A percentile compares a stretch with the other conserved stretches of the same genome.
These are phyloP conservation scores for Serendipita sp. DNA, from an alignment of 768 basidiomycete genomes.

Conservation along the genomic window DNA sequence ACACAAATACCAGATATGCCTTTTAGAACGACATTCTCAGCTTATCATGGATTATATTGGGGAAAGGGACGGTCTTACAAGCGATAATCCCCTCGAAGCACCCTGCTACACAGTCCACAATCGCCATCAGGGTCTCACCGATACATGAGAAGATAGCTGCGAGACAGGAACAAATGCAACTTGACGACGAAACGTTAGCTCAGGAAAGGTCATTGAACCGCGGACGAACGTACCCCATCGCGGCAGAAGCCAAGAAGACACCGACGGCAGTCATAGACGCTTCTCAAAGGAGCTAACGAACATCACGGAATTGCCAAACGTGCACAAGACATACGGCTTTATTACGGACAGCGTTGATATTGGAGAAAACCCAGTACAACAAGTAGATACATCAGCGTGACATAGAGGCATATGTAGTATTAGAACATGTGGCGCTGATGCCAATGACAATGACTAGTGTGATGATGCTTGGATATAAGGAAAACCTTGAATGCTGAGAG, in stretches of 20 bases:
- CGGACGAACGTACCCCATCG: neutral
- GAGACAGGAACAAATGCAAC: conserved; percentile 1
- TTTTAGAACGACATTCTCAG: conserved; percentile 10
- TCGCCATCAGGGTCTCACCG: conserved; percentile 25
- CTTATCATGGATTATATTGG: too few species aligned
- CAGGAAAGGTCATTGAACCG: too few species aligned
- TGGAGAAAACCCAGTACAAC: neutral
- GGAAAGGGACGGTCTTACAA: conserved; percentile 18
- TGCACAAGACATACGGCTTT: too few species aligned
- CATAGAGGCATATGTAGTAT: neutral
- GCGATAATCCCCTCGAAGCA: conserved; percentile 33
- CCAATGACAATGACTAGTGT: neutral
- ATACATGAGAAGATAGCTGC: conserved; percentile 27
- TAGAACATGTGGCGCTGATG: neutral
- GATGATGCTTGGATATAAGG: neutral
- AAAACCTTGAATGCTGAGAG: neutral
- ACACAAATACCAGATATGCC: conserved; percentile 28
- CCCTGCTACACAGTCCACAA: conserved; percentile 25
- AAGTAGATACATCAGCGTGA: neutral
- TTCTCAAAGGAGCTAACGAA: neutral
- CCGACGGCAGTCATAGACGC: neutral
- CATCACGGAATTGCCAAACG: neutral
- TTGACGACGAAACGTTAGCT: neutral
- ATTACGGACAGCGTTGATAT: neutral
- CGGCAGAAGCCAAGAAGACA: neutral